Evolutionary conservation across 2,329 filamentous ascomycete species (phyloP).

Genomic region (Colletotrichum sansevieriae): DNA sequence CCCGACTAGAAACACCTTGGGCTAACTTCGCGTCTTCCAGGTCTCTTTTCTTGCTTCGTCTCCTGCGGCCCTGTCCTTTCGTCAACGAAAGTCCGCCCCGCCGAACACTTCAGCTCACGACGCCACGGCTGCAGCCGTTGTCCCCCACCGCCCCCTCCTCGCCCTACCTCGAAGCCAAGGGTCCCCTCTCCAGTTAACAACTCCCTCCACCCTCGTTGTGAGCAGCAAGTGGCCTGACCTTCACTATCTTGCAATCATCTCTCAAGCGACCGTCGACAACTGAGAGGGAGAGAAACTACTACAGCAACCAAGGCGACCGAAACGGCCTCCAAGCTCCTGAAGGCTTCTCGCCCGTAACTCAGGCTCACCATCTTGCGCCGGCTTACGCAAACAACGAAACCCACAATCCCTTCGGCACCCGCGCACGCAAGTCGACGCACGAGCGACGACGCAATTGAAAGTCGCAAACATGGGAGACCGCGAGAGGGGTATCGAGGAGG

Average conservation of each 20-base stretch:
- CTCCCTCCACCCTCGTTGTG: not conserved
- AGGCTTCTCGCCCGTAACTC: not conserved
- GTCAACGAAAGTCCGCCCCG: not conserved
- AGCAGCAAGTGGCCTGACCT: not conserved
- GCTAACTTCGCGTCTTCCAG: slow-evolving; percentile 28
- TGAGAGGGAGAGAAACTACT: slow-evolving; percentile 14
- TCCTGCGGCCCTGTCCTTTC: not conserved
- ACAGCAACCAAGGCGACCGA: not conserved
- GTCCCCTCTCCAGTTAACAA: slow-evolving; percentile 16
- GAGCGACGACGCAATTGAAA: slow-evolving; percentile 3
- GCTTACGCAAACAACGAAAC: not conserved
- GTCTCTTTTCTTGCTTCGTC: slow-evolving; percentile 14
- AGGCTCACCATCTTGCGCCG: slow-evolving; percentile 4
- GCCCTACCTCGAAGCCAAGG: slow-evolving; percentile 10
- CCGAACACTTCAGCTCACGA: slow-evolving; percentile 11
- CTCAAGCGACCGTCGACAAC: not conserved
- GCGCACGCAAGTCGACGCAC: not conserved
- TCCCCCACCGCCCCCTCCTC: slow-evolving; percentile 25
- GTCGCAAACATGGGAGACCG: slow-evolving; percentile 60
- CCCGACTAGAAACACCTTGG: slow-evolving; percentile 16
- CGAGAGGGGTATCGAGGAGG: slow-evolving; percentile 60
- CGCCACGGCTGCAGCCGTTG: slow-evolving; percentile 16
- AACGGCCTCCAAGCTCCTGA: not conserved
- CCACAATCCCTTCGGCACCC: not conserved
- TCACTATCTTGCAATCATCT: slow-evolving; percentile 10